A percentile compares a stretch with the other conserved stretches of the same genome.
Conservation (phyloP, 2,329 filamentous ascomycete genomes). For the Thermothelomyces thermophilus region DNA sequence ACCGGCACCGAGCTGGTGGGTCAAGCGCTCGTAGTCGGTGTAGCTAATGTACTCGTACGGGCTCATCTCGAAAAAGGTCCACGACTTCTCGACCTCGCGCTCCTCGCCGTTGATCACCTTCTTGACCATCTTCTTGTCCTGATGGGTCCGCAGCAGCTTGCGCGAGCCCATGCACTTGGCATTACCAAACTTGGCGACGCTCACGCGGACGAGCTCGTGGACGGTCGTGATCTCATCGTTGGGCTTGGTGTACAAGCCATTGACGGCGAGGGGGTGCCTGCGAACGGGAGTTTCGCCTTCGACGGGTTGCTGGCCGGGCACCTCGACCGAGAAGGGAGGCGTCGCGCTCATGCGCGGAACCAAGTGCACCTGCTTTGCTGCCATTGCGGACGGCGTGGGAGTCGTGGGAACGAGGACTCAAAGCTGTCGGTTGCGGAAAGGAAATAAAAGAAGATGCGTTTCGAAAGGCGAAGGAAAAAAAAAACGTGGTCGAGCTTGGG, state of each 20-base stretch:
- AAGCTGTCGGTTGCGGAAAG: background rate
- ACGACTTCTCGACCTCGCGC: slow-evolving; percentile 74
- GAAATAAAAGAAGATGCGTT: background rate
- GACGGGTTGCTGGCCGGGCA: slow-evolving; percentile 54
- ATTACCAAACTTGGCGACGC: slow-evolving; percentile 59
- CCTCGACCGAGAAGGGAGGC: slow-evolving; percentile 63
- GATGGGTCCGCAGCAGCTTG: slow-evolving; percentile 67
- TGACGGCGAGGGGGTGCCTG: slow-evolving; percentile 55
- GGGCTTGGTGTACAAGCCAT: slow-evolving; percentile 55
- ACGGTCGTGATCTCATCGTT: slow-evolving; percentile 61
- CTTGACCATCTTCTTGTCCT: slow-evolving; percentile 84
- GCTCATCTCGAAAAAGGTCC: slow-evolving; percentile 81
- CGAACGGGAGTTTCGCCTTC: slow-evolving; percentile 71
- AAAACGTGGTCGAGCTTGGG: background rate
- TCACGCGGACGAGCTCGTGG: slow-evolving; percentile 67
- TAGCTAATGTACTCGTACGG: slow-evolving; percentile 72
- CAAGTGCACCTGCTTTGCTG: slow-evolving; percentile 24
- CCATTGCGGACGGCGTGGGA: slow-evolving; percentile 15
- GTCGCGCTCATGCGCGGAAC: slow-evolving; percentile 48
- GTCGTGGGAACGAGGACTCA: background rate
- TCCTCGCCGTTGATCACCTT: slow-evolving; percentile 78
- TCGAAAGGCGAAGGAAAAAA: background rate
- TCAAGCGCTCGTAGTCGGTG: slow-evolving; percentile 67
- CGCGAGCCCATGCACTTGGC: slow-evolving; percentile 62
- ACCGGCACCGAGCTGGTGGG: slow-evolving; percentile 60